phyloP scores from a whole-genome alignment of 768 basidiomycete species.

The Psilocybe subaeruginosa region DNA sequence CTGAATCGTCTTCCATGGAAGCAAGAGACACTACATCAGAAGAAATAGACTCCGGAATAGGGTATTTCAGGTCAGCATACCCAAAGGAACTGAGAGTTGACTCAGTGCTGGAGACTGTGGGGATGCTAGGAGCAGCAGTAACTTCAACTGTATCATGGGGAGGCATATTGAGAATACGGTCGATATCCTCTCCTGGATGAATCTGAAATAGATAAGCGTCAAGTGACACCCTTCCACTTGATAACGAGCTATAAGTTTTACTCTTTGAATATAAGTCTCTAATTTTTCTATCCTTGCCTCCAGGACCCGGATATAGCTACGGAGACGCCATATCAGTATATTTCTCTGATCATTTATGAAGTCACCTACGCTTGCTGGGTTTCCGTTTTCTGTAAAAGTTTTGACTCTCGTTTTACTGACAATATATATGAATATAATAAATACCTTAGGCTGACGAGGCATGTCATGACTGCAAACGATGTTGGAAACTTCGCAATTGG shows the following conservation, averaged over 20 bases:
- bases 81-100: background rate
- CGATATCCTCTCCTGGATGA: slow-evolving; percentile 26
- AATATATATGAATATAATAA: slow-evolving; percentile 11
- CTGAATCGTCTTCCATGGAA: slow-evolving; percentile 15
- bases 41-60: slow-evolving; percentile 13
- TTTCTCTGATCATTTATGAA: background rate
- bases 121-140: background rate
- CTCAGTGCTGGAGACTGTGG: background rate
- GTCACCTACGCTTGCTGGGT: slow-evolving; percentile 34
- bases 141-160: background rate
- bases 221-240: background rate
- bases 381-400: slow-evolving; percentile 30
- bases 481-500: slow-evolving; percentile 54
- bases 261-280: slow-evolving; percentile 29
- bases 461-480: slow-evolving; percentile 58
- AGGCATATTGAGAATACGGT: slow-evolving; percentile 9
- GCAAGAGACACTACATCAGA: slow-evolving; percentile 9
- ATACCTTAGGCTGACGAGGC: slow-evolving; percentile 52
- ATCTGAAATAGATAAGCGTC: slow-evolving; percentile 12
- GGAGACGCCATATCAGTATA: background rate
- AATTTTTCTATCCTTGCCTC: slow-evolving; percentile 34
- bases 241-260: slow-evolving; percentile 9
- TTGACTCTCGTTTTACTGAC: background rate
- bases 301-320: slow-evolving; percentile 32
- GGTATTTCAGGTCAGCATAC: slow-evolving; percentile 18